A percentile compares a stretch with the other conserved stretches of the same genome.
Evolutionary conservation across 2,329 filamentous ascomycete genomes (phyloP).

Genomic region (Blumeria graminis): DNA sequence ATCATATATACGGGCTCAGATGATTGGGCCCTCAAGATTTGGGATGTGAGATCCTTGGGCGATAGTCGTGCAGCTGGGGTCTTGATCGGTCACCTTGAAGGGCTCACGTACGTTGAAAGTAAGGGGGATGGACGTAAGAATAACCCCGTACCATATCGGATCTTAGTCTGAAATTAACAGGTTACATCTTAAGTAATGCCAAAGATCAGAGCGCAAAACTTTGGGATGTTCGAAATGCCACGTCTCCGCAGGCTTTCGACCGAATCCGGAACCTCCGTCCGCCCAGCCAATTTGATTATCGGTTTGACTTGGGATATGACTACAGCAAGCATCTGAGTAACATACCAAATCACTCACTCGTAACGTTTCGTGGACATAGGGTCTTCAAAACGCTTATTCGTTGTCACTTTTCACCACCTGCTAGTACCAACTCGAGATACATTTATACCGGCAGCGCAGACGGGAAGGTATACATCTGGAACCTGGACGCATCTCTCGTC

Average conservation of each 20-base stretch:
- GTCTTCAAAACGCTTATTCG: slow-evolving; percentile 79
- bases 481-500: slow-evolving; percentile 69
- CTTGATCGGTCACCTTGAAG: slow-evolving; percentile 42
- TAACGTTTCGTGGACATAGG: slow-evolving; percentile 78
- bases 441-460: slow-evolving; percentile 84
- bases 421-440: slow-evolving; percentile 69
- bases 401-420: slow-evolving; percentile 80
- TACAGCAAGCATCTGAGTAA: slow-evolving; percentile 64
- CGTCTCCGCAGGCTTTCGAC: slow-evolving; percentile 41
- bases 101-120: slow-evolving; percentile 43
- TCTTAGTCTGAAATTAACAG: slow-evolving; percentile 5
- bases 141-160: not conserved
- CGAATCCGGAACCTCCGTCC: slow-evolving; percentile 29
- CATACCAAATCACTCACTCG: slow-evolving; percentile 32
- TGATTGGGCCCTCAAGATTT: slow-evolving; percentile 82
- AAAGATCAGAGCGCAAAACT: slow-evolving; percentile 97
- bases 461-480: slow-evolving; percentile 78
- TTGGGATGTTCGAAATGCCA: slow-evolving; percentile 84
- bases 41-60: slow-evolving; percentile 82
- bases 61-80: slow-evolving; percentile 48
- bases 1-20: slow-evolving; percentile 92
- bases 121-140: slow-evolving; percentile 36
- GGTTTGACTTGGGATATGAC: slow-evolving; percentile 39
- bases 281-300: slow-evolving; percentile 44
- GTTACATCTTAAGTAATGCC: slow-evolving; percentile 73